Evolutionary conservation across 2,329 filamentous ascomycete genomes (phyloP).

Genomic region (Macrophomina phaseolina): DNA sequence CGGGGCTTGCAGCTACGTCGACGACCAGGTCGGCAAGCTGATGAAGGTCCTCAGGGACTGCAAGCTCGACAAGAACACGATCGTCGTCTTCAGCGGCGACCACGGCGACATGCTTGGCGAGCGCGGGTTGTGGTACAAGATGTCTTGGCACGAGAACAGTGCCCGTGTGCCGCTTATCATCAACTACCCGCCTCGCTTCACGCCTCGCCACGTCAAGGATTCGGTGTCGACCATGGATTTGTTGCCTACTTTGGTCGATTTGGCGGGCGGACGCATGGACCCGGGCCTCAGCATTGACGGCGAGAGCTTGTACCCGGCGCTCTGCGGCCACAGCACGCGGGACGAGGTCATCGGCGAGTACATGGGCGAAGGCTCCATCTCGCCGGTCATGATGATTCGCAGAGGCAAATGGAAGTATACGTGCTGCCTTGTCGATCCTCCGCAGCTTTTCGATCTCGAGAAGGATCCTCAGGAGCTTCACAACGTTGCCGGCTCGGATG

Average conservation of each 20-base stretch:
- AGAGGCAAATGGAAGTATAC: slow-evolving; percentile 91
- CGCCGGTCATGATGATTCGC: slow-evolving; percentile 92
- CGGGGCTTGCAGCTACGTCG: slow-evolving; percentile 90
- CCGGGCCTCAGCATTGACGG: slow-evolving; percentile 84
- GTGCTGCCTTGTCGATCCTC: slow-evolving; percentile 80
- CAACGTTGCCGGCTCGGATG: slow-evolving; percentile 64
- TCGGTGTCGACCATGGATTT: slow-evolving; percentile 93
- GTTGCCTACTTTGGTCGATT: slow-evolving; percentile 83
- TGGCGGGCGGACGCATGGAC: slow-evolving; percentile 74
- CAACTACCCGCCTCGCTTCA: slow-evolving; percentile 77
- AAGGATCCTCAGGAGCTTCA: slow-evolving; percentile 77
- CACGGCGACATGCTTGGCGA: slow-evolving; percentile 97
- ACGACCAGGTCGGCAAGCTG: slow-evolving; percentile 87
- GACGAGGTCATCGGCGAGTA: slow-evolving; percentile 96
- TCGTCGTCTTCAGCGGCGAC: slow-evolving; percentile 90
- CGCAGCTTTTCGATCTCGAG: slow-evolving; percentile 81
- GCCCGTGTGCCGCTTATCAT: slow-evolving; percentile 87
- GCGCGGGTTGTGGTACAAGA: slow-evolving; percentile 94
- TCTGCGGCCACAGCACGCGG: slow-evolving; percentile 58
- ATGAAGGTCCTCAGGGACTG: slow-evolving; percentile 79
- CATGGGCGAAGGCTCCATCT: slow-evolving; percentile 88
- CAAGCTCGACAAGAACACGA: slow-evolving; percentile 81
- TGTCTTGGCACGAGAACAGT: slow-evolving; percentile 94
- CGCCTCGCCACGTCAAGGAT: slow-evolving; percentile 75
- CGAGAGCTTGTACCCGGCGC: slow-evolving; percentile 77